Evolutionary conservation across 768 basidiomycete species (phyloP), one percentile per base, ranked within the genome.

Genomic region (Amanita inopinata): DNA sequence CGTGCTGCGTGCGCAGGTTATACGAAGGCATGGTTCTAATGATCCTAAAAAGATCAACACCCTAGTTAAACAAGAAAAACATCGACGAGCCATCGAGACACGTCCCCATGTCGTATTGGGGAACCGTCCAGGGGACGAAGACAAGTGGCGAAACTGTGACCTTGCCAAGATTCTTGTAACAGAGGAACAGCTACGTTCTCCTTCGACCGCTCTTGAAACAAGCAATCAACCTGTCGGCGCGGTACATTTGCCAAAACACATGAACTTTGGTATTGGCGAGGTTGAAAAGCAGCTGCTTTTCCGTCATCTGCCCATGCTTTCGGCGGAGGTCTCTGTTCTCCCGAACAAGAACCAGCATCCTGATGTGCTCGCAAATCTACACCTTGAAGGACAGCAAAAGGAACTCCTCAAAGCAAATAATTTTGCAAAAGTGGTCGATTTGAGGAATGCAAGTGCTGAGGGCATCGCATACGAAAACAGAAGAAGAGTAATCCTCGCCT

Each of bases 401-500:
- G 70, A 76, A 51, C 36, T 66, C 22, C 46, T 47, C 43, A 81
- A 80, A 53, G 67, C 71, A 4, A 71, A 64, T 47, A 56, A 61
- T 53, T 70, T 96, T 44, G 79, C 83, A 32, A 71, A 73, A 50
- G 61, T 90, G 22, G 62, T 91, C 15, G 91, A 96, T 63, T 61
- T 98, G 52, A 68, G 82, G 49, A 97, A 98, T 55, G 84, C 94
- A 12, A 87, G 84, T 51, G 85, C 89, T 20, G 67, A 63, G 22
- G 90, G 89, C n/a, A 79, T 97, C 48, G 77, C 86, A 38, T 87
- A 73, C 53, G 88, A 91, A 62, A 97, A 96, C 59, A 70, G 85
- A 46, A 68, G 77, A 55, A 71, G 90, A 48, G 83, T 92, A 47
- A 69, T 96, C 20, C 62, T 63, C 10, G 78, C 74, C 20, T 97